phyloP scores from a whole-genome alignment of 1,284 basidiomycete species.

The Ceratobasidium sp. region DNA sequence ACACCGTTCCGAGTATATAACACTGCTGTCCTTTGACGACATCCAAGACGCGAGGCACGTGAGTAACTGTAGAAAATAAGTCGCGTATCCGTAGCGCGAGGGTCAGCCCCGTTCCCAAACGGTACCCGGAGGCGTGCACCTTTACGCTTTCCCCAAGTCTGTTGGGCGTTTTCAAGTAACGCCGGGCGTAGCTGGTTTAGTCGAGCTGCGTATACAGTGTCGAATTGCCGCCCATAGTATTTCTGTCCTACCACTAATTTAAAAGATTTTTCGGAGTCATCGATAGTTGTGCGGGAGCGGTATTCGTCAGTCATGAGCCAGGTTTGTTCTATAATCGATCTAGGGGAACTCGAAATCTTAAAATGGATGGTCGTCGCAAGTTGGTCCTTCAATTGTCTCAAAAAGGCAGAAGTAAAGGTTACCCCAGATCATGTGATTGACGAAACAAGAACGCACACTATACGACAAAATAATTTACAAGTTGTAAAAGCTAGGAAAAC shows the following conservation, averaged over 20 bases:
- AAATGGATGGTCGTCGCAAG: background rate
- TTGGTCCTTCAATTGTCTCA: background rate
- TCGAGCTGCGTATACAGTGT: constrained; percentile 32
- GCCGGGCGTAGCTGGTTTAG: constrained; percentile 16
- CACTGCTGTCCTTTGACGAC: constrained; percentile 83
- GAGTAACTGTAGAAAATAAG: constrained; percentile 44
- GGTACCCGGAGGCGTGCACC: background rate
- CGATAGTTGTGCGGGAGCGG: constrained; percentile 16
- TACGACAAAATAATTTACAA: constrained; percentile 9
- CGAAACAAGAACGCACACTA: background rate
- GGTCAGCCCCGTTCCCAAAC: background rate
- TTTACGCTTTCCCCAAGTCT: constrained; percentile 28
- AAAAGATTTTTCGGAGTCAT: constrained; percentile 24
- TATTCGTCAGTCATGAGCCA: background rate
- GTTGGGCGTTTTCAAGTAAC: constrained; percentile 5
- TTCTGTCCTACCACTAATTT: constrained; percentile 4
- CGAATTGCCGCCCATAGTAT: constrained; percentile 29
- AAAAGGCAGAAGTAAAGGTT: background rate
- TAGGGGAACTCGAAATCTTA: background rate
- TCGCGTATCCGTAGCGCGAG: constrained; percentile 5
- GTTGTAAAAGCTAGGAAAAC: no score
- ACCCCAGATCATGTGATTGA: constrained; percentile 2
- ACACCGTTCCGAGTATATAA: constrained; percentile 92
- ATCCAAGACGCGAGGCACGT: constrained; percentile 86
- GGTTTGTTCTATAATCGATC: background rate